Percentiles rank a stretch among this genome's conserved stretches.
These are phyloP conservation scores for Rauvolfia tetraphylla DNA, from an alignment of 257 asterid genomes.

Conservation along the genomic window DNA sequence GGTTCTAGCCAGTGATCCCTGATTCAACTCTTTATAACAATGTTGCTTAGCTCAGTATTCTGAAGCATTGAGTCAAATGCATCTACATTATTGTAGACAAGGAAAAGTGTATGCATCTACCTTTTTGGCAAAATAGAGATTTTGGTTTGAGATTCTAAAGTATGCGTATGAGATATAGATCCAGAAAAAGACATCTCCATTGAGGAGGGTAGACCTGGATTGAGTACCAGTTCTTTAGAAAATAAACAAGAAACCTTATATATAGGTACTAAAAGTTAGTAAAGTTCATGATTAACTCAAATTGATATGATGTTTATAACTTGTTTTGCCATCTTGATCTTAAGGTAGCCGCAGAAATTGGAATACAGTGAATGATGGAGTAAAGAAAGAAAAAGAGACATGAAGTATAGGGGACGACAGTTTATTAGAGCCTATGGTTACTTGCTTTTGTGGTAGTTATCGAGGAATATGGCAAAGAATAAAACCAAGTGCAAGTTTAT, in stretches of 20 bases:
- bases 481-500: constrained; percentile 5
- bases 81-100: background rate
- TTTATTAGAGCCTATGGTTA: background rate
- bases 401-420: background rate
- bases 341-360: background rate
- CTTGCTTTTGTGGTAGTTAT: background rate
- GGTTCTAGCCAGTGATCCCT: background rate
- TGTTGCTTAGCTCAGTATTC: background rate
- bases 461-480: constrained; percentile 11
- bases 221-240: background rate
- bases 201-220: background rate
- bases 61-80: background rate
- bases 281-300: background rate
- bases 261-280: background rate
- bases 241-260: background rate
- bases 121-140: too few species aligned
- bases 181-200: background rate
- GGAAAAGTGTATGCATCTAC: too few species aligned
- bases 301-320: background rate
- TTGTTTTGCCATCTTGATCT: background rate
- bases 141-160: too few species aligned
- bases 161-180: background rate
- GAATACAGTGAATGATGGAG: background rate
- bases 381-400: background rate
- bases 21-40: background rate